Base-by-base conservation (phyloP, 2,329 filamentous ascomycete genomes). In the Penicillium sclerotigenum region DNA sequence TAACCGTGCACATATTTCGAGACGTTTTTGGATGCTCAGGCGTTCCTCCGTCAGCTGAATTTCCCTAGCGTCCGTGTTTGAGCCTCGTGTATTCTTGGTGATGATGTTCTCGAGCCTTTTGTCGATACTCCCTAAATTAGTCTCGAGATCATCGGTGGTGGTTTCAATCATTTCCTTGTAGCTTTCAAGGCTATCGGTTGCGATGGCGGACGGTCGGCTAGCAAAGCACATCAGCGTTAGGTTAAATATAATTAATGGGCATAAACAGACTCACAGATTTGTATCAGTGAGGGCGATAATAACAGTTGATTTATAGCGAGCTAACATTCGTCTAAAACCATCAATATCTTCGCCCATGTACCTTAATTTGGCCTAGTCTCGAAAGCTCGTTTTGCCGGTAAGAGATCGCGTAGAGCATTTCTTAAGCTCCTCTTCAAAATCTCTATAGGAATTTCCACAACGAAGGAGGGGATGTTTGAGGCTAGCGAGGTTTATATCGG, bases 311-410 rank as follows among this genome's bases (percentile, higher is more conserved):
- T 77, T 78, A 56, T 79, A 79, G 40, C 71, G 69, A 38, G 75
- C 70, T 31, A 80, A 59, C 37, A 75, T 59, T 22, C 70, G 61
- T 37, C 67, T 70, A 52, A 79, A 80, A 47, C 68, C 71, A 57
- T 74, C 71, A 42, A 80, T 74, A 57, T 78, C 68, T 41, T 78
- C 71, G 28, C 73, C 75, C 70, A 79, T 76, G 49, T 79, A 80
- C 56, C 59, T 73, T 43, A 80, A 59, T 61, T 68, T 76, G 5
- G 75, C 73, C 77, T 75, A 80, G 59, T 78, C 77, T 43, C 74
- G 72, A 62, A 80, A 78, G 62, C 74, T 80, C 22, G 70, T 68
- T 51, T 71, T 66, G 56, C 59, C 63, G 31, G 59, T 66, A 22
- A 60, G 65, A 34, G 75, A 78, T 42, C 65, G 71, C 40, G 67